Base-by-base conservation (phyloP, 495 filamentous ascomycete species). In the Glarea lozoyensis region DNA sequence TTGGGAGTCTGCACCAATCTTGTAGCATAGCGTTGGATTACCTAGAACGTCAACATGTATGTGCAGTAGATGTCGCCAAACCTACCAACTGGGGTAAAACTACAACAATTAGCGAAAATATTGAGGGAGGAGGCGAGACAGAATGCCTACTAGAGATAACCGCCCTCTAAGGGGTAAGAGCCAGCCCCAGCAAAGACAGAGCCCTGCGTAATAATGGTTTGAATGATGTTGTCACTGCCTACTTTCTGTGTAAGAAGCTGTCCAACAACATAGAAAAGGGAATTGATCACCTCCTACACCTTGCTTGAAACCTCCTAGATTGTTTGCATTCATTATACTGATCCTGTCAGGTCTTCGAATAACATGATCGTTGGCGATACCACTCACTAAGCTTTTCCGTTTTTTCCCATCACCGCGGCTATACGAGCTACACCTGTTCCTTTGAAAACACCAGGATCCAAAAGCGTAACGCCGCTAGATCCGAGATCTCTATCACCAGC, bases 291-390 rank as follows among this genome's bases (percentile, higher is more conserved):
- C 25, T 33, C 58, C 60, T 4, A 50, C 15, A 7, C 69, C 69
- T 23, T 62, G 60, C 40, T 69, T 65, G 45, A 65, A 73, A 12
- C 67, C 69, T 6, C 69, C 69, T 10, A 73, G 52, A 40, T 71
- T 64, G 47, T 70, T 59, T 3, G 60, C 56, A 43, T 73, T 65
- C 30, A 68, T 45, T 37, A 68, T 53, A 36, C 25, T 29, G n/a
- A 7, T 7, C 7, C 7, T 29, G n/a, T 29, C 7, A 29, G 25
- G n/a, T 7, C 7, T 29, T 29, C 7, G 7, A 29, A 29, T n/a
- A 29, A 29, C 7, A 29, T n/a, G 7, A 7, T 7, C n/a, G n/a
- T n/a, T n/a, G n/a, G n/a, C n/a, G n/a, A 29, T 7, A 29, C 7
- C 25, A 29, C 25, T 29, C n/a, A 29, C 25, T 73, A 73, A 9